Evolutionary conservation across 2,329 filamentous ascomycete species (phyloP), one percentile per base, ranked within the genome.

Genomic region (Penicillium capsulatum): DNA sequence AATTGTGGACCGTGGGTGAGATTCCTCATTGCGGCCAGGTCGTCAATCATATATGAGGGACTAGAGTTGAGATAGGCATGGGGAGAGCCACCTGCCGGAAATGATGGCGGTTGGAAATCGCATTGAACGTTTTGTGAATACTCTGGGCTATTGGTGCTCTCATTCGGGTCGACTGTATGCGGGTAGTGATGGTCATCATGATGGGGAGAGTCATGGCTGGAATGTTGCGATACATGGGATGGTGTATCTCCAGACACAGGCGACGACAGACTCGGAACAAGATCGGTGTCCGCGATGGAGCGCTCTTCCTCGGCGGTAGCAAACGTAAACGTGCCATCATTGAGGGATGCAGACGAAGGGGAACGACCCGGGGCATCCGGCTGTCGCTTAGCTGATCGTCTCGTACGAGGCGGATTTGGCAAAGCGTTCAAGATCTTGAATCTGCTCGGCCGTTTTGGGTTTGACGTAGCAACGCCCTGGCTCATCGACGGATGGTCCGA

Each of bases 401-500:
- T 38, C 13, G 31, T 26, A 15, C 28, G 37, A 29, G 40, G 26
- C 7, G 15, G 7, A 14, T 34, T 36, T 6, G 44, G 17, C 28
- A 42, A 16, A 19, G 34, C 45, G 35, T 54, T 56, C 35, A 58
- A 20, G 9, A 58, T 58, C 50, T 56, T 56, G 38, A 57, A 57
- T 47, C 43, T 56, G 34, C 48, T 55, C 15, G 53, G 52, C 6
- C 50, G 47, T 22, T 42, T 47, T 7, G 17, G 29, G n/a, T 40
- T 48, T 17, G 45, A 42, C 30, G 34, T 43, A 29, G 34, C 38
- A 17, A 40, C 47, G 16, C 40, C 40, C 38, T 57, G 55, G 14
- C 47, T 57, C 58, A 61, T 62, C 0, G 58, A 61, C 7, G 57
- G 57, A 44, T 60, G 57, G 31, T 57, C 51, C 3, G 55, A 43